Evolutionary conservation across 108 stramenopile species (phyloP).

Genomic region (Cyclotella kingstonii): DNA sequence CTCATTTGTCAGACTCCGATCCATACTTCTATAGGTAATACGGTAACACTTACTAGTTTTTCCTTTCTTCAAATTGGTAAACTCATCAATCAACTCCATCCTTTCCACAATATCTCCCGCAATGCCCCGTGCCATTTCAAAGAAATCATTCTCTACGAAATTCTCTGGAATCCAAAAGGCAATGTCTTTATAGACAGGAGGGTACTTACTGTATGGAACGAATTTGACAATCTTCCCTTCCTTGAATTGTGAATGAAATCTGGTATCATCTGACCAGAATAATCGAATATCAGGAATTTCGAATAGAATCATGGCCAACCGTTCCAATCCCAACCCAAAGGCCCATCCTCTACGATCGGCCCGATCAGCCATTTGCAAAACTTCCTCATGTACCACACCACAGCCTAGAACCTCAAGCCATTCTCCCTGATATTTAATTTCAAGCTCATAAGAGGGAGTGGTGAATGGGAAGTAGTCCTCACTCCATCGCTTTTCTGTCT

Average conservation of each 20-base stretch:
- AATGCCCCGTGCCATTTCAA: conserved; percentile 69
- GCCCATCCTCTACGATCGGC: conserved; percentile 84
- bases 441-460: conserved; percentile 91
- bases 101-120: conserved; percentile 84
- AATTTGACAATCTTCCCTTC: conserved; percentile 62
- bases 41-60: conserved; percentile 70
- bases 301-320: conserved; percentile 91
- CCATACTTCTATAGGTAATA: conserved; percentile 83
- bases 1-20: conserved; percentile 81
- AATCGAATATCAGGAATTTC: conserved; percentile 93
- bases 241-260: conserved; percentile 88
- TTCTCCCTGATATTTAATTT: conserved; percentile 87
- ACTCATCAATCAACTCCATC: conserved; percentile 79
- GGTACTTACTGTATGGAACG: conserved; percentile 80
- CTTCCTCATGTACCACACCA: conserved; percentile 88
- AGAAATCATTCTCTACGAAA: conserved; percentile 81
- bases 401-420: conserved; percentile 98
- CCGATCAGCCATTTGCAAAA: conserved; percentile 75
- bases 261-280: conserved; percentile 87
- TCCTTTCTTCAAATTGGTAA: conserved; percentile 78
- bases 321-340: conserved; percentile 93
- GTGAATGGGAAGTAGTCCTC: conserved; percentile 97
- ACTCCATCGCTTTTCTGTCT: conserved; percentile 47
- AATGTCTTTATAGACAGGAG: conserved; percentile 83
- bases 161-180: conserved; percentile 74